Percentiles rank a stretch among this genome's conserved stretches.
Evolutionary conservation across 352 stramenopile genomes (phyloP).

Genomic region (Paralagenidium karlingii): DNA sequence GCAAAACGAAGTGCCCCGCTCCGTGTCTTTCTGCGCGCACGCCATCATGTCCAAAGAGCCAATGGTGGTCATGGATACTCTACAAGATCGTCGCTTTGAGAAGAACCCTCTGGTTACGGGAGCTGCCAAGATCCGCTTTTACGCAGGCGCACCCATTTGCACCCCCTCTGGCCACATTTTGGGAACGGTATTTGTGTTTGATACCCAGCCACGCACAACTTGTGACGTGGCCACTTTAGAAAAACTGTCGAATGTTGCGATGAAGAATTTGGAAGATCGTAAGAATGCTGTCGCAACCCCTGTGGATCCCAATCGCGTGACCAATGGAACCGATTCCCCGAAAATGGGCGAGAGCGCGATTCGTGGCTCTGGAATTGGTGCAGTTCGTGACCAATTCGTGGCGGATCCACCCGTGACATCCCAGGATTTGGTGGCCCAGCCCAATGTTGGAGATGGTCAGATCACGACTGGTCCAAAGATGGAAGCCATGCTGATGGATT

Average conservation of each 20-base stretch:
- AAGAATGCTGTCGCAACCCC: slow-evolving; percentile 73
- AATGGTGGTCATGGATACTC: slow-evolving; percentile 82
- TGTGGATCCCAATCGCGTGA: slow-evolving; percentile 12
- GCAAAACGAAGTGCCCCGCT: slow-evolving; percentile 79
- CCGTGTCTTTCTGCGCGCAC: slow-evolving; percentile 77
- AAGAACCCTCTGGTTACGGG: slow-evolving; percentile 80
- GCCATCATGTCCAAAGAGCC: slow-evolving; percentile 83
- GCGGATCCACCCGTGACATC: slow-evolving; percentile 30
- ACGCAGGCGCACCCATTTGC: slow-evolving; percentile 69
- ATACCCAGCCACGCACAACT: slow-evolving; percentile 72
- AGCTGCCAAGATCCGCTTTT: slow-evolving; percentile 79
- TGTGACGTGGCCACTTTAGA: slow-evolving; percentile 80
- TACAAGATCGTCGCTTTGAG: slow-evolving; percentile 74
- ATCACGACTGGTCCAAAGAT: slow-evolving; percentile 79
- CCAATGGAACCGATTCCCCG: slow-evolving; percentile 22
- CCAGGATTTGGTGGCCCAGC: slow-evolving; percentile 71
- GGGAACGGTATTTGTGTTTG: slow-evolving; percentile 80
- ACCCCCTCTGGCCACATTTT: slow-evolving; percentile 71
- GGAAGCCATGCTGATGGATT: slow-evolving; percentile 85
- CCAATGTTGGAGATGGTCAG: slow-evolving; percentile 62
- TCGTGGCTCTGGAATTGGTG: background rate
- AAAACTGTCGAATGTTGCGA: slow-evolving; percentile 81
- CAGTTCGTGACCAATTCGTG: background rate
- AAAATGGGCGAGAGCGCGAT: background rate
- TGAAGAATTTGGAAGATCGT: slow-evolving; percentile 85